Conservation (phyloP, 2,329 filamentous ascomycete genomes). For the Elsinoe necatrix region DNA sequence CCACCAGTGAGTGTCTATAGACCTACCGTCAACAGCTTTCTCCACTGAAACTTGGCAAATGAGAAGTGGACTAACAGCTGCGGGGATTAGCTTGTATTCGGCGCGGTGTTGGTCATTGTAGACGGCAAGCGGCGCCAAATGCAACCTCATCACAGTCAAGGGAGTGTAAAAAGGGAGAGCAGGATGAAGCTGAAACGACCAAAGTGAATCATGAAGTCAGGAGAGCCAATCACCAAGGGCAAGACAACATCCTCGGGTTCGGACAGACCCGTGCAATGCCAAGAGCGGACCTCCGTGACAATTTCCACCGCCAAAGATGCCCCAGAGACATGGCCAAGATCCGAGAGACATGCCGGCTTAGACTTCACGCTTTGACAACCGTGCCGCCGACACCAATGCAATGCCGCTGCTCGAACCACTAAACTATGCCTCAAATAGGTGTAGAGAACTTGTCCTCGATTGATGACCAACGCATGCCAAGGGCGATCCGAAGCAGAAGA, state of each 20-base stretch:
- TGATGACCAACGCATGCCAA: constrained; percentile 4
- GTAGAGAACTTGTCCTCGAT: not conserved
- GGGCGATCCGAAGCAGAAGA: not conserved
- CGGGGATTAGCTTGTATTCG: constrained; percentile 4
- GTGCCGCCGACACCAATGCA: constrained; percentile 1
- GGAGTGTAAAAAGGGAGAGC: not conserved
- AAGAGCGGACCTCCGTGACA: constrained; percentile 6
- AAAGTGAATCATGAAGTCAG: constrained; percentile 1
- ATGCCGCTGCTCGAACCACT: not conserved
- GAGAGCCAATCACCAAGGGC: not conserved
- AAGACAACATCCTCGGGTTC: not conserved
- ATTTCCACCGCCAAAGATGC: constrained; percentile 8
- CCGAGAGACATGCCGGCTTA: not conserved
- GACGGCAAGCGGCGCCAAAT: constrained; percentile 3
- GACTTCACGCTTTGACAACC: not conserved
- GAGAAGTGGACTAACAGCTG: not conserved
- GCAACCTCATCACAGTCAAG: not conserved
- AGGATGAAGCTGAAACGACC: constrained; percentile 9
- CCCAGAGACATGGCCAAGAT: not conserved
- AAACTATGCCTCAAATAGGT: not conserved
- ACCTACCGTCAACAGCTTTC: not conserved
- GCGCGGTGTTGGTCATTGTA: not conserved
- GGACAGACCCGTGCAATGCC: not conserved
- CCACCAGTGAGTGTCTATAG: constrained; percentile 1
- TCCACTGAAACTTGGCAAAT: constrained; percentile 8